Evolutionary conservation across 352 stramenopile species (phyloP).

Genomic region (Pythium brachiatum): DNA sequence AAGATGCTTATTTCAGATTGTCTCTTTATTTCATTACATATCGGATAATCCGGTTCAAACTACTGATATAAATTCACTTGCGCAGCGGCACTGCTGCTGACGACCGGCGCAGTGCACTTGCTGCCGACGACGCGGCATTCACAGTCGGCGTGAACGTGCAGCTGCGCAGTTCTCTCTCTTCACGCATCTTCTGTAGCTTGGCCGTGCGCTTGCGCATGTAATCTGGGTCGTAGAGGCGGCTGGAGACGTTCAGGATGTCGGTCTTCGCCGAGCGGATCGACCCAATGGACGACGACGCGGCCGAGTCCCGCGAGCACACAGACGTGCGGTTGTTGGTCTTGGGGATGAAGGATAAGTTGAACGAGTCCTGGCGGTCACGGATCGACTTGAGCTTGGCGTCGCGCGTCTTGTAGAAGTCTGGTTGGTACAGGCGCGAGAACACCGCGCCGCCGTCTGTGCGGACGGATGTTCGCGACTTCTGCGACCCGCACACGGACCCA

Average conservation of each 20-base stretch:
- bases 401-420: slow-evolving; percentile 80
- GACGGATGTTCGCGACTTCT: slow-evolving; percentile 69
- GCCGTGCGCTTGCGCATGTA: slow-evolving; percentile 80
- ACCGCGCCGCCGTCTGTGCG: slow-evolving; percentile 77
- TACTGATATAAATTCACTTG: slow-evolving; percentile 26
- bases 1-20: neutral
- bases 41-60: neutral
- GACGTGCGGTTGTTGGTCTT: slow-evolving; percentile 46
- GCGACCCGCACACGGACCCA: slow-evolving; percentile 67
- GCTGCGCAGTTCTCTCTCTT: slow-evolving; percentile 77
- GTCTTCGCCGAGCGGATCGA: slow-evolving; percentile 76
- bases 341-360: slow-evolving; percentile 64
- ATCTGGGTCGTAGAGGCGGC: slow-evolving; percentile 80
- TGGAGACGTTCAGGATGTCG: slow-evolving; percentile 72
- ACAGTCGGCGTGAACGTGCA: slow-evolving; percentile 78
- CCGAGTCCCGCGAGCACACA: slow-evolving; percentile 64
- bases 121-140: slow-evolving; percentile 29
- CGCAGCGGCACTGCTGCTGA: slow-evolving; percentile 24
- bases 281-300: slow-evolving; percentile 52
- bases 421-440: slow-evolving; percentile 80
- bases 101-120: slow-evolving; percentile 21
- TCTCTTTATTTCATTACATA: neutral
- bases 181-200: slow-evolving; percentile 65
- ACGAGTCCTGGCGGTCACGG: slow-evolving; percentile 61
- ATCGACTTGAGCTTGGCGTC: slow-evolving; percentile 66